Conservation (phyloP, 495 filamentous ascomycete species). For the Aspergillus olivimuriae region DNA sequence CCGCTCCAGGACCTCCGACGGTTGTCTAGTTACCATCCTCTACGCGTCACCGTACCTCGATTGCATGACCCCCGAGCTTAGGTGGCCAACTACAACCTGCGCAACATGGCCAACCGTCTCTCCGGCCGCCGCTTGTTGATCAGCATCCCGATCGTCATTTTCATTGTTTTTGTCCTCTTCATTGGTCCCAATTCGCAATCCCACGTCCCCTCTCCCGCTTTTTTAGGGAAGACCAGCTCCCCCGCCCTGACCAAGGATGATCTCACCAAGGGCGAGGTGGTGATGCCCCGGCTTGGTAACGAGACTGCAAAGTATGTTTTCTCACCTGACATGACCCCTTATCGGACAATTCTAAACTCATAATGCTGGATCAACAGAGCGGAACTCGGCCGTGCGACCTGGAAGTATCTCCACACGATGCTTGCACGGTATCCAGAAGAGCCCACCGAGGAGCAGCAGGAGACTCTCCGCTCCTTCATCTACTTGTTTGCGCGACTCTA, state of each 20-base stretch:
- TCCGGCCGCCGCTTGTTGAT: conserved; percentile 35
- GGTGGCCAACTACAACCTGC: conserved; percentile 2
- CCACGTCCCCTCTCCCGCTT: conserved; percentile 37
- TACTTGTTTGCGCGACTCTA: conserved; percentile 89
- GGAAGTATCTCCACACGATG: conserved; percentile 93
- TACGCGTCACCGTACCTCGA: too few relatives aligned
- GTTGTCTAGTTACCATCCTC: too few relatives aligned
- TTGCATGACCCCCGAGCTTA: too few relatives aligned
- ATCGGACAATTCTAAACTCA: too few relatives aligned
- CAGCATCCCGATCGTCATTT: conserved; percentile 28
- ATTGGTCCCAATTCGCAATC: conserved; percentile 35
- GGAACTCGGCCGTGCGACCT: conserved; percentile 80
- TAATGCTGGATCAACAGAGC: conserved; percentile 44
- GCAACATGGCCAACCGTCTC: conserved; percentile 37
- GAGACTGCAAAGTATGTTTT: conserved; percentile 67
- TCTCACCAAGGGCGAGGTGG: conserved; percentile 66
- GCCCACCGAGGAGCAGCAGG: conserved; percentile 74
- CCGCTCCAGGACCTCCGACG: too few relatives aligned
- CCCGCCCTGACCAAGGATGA: conserved; percentile 26
- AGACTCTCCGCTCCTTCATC: conserved; percentile 78
- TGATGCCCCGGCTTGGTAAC: conserved; percentile 87
- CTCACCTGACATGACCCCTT: too few relatives aligned
- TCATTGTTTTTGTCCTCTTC: conserved; percentile 36
- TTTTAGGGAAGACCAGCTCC: conserved; percentile 27
- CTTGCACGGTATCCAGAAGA: conserved; percentile 89